A percentile compares a stretch with the other conserved stretches of the same genome.
phyloP scores from a whole-genome alignment of 441 rosid genomes.

The Pelargonium citronellum region DNA sequence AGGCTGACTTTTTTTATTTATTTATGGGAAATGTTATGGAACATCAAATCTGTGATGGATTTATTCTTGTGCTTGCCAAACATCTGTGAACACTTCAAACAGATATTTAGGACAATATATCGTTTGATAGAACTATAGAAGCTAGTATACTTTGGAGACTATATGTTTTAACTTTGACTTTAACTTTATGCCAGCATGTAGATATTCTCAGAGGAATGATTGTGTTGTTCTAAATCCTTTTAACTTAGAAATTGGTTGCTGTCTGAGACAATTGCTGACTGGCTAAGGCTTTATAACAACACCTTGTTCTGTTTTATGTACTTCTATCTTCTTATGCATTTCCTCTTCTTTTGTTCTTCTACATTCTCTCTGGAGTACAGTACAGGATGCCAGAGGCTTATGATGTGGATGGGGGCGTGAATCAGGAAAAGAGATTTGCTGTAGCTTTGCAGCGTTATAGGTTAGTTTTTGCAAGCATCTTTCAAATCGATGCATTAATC shows the following conservation, averaged over 20 bases:
- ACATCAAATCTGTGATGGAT: not conserved
- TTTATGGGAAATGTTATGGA: not conserved
- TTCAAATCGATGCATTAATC: not conserved
- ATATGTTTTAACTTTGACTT: not conserved
- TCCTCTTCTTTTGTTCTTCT: conserved; percentile 15
- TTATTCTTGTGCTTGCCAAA: not conserved
- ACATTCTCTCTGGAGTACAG: conserved; percentile 38
- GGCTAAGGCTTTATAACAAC: not conserved
- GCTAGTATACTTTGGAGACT: not conserved
- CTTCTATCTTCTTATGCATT: not conserved
- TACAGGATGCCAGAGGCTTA: conserved; percentile 94
- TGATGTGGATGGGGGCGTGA: conserved; percentile 77
- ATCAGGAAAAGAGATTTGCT: conserved; percentile 89
- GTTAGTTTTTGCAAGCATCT: conserved; percentile 34
- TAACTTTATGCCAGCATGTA: not conserved
- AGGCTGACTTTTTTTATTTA: not conserved
- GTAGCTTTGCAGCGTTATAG: conserved; percentile 84
- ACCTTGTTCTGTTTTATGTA: not conserved
- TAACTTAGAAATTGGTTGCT: not conserved
- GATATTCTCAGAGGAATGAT: not conserved
- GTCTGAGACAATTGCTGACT: not conserved
- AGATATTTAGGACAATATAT: not conserved
- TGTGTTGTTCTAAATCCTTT: not conserved
- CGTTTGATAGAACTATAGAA: not conserved
- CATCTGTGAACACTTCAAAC: not conserved